Evolutionary conservation across 2,329 filamentous ascomycete species (phyloP), one percentile per base, ranked within the genome.

Genomic region (Sporothrix mexicana): DNA sequence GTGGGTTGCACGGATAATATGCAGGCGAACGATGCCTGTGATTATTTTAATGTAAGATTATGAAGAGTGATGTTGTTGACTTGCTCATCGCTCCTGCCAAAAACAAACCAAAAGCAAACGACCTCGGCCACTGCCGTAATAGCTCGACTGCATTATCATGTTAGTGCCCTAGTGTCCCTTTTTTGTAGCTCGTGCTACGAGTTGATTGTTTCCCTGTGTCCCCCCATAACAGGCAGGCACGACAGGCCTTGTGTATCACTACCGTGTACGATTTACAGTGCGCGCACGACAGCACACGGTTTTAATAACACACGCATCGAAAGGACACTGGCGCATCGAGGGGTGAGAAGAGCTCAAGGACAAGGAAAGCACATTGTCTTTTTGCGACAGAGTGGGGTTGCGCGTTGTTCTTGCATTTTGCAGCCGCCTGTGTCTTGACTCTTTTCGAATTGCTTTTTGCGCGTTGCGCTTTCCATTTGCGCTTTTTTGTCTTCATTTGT

Each of bases 81-180:
- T 59, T 15, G 61, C 30, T 36, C 30, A 36, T 36, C 41, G 61
- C 61, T 47, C 61, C 41, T 67, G 64, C 64, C 49, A 30, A 30
- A 36, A 51, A 57, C 53, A 67, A 67, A 49, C 13, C 45, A 49
- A 15, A 23, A 23, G 17, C 30, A 30, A 51, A 25, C 20, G 64
- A 36, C 64, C 64, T 67, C 64, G 64, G 64, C 64, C 64, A 67
- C 23, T 67, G 64, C 47, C 64, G 64, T 36, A 30, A 51, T 51
- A 49, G 43, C 43, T 67, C 30, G 45, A 36, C 64, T 51, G 45
- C 25, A 36, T 45, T 67, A 64, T 67, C 64, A 51, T 36, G 25
- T 67, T 67, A 67, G 64, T 67, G 36, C 59, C 9, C 5, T 59
- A 59, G 55, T 59, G 25, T n/a, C 55, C 59, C 36, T 45, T 62